Base-by-base conservation (phyloP, 2,329 filamentous ascomycete species). In the Zasmidium cellare region DNA sequence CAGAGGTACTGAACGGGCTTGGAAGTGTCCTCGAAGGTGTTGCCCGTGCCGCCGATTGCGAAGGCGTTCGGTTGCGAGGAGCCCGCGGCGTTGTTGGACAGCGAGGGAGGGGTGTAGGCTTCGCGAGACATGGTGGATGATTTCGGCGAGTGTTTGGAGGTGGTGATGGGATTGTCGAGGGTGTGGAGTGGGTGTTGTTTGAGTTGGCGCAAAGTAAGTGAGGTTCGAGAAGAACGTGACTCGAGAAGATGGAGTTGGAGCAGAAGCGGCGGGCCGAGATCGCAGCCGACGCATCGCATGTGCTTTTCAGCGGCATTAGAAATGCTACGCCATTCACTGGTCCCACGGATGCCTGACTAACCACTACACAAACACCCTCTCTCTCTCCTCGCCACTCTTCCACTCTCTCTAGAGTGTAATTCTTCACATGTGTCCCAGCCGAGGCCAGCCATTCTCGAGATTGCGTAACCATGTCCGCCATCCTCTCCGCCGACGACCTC, bases 401-500 rank as follows among this genome's bases (percentile, higher is more conserved):
- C 11, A 12, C 47, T 49, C 24, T 28, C 19, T 22, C 55, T 35
- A 44, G 24, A 24, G 38, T 50, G 7, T 24, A 14, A 41, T 50
- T 28, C 25, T 53, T 35, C 63, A 56, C 54, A 70, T 71, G 69
- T 71, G 66, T 69, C 65, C 66, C 45, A 64, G 62, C 41, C 47
- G 66, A 69, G 67, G 68, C 51, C 28, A 18, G 18, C 9, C 46
- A 20, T 7, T 11, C 19, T 16, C 22, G 7, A 41, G 35, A 41
- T 44, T 18, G 9, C 49, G 11, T 24, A 23, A 59, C 28, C 50
- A 99, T 99, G 94, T 96, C 92, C 73, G 94, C 94, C 62, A 99
- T 99, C 70, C 88, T 99, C 69, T 97, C 92, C 56, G 88, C 89
- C 70, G 93, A 99, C 80, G 92, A 97, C 75, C 82, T 99, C 61